A percentile compares a stretch with the other conserved stretches of the same genome.
Conservation (phyloP, 2,329 filamentous ascomycete species). For the Stemphylium beticola region DNA sequence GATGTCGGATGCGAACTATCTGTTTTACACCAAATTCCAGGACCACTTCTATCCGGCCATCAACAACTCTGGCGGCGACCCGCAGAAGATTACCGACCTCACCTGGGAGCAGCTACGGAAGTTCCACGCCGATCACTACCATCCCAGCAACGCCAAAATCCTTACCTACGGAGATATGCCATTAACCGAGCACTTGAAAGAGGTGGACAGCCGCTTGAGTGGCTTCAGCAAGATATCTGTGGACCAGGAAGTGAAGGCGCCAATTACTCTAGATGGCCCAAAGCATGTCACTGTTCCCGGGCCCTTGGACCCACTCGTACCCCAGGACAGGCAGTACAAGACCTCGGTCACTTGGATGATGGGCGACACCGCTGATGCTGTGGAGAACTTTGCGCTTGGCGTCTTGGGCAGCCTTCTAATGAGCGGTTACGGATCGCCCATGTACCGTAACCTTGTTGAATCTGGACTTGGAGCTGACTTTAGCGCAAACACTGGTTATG, state of each 20-base stretch:
- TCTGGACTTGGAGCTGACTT: constrained; percentile 90
- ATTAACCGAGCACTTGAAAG: constrained; percentile 77
- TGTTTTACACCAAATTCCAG: constrained; percentile 95
- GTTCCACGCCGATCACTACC: constrained; percentile 93
- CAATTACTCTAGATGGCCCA: constrained; percentile 74
- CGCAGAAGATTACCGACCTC: constrained; percentile 92
- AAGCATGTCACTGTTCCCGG: constrained; percentile 74
- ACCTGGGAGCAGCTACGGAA: constrained; percentile 87
- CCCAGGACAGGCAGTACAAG: constrained; percentile 86
- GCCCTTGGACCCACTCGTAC: constrained; percentile 84
- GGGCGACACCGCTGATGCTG: constrained; percentile 78
- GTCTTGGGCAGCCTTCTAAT: constrained; percentile 83
- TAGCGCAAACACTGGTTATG: constrained; percentile 92
- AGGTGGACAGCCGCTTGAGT: constrained; percentile 76
- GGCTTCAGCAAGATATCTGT: constrained; percentile 73
- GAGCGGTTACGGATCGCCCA: constrained; percentile 92
- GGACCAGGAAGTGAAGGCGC: constrained; percentile 76
- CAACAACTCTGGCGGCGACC: constrained; percentile 96
- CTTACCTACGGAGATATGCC: constrained; percentile 96
- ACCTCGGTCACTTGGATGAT: constrained; percentile 93
- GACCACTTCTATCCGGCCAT: constrained; percentile 93
- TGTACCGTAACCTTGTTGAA: constrained; percentile 89
- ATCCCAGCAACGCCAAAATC: constrained; percentile 95
- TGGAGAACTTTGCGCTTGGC: constrained; percentile 87
- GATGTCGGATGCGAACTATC: constrained; percentile 95